These are phyloP conservation scores for Candida quercuum DNA, from an alignment of 805 yeast species.

Conservation along the genomic window DNA sequence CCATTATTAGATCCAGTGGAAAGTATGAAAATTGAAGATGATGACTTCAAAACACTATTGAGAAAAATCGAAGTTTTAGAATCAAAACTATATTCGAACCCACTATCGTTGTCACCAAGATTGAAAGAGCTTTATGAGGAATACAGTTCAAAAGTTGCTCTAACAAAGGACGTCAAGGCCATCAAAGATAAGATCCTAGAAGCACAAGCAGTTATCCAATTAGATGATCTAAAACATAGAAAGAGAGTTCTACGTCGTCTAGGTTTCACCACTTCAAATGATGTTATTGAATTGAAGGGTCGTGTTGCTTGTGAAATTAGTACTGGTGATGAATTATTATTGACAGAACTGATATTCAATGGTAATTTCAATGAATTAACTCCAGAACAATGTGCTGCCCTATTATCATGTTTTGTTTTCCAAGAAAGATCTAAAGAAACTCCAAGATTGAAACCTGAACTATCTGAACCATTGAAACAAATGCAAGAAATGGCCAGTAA, in stretches of 20 bases:
- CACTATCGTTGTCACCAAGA: slow-evolving; percentile 56
- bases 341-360: slow-evolving; percentile 91
- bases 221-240: slow-evolving; percentile 90
- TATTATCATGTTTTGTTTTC: slow-evolving; percentile 92
- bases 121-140: slow-evolving; percentile 57
- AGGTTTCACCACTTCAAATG: slow-evolving; percentile 82
- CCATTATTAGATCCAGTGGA: slow-evolving; percentile 89
- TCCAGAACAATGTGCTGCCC: slow-evolving; percentile 88
- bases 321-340: slow-evolving; percentile 75
- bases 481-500: slow-evolving; percentile 88
- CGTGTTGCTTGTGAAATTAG: slow-evolving; percentile 96
- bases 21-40: slow-evolving; percentile 88
- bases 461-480: slow-evolving; percentile 86
- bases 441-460: slow-evolving; percentile 80
- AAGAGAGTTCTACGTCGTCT: slow-evolving; percentile 89
- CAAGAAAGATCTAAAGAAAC: slow-evolving; percentile 91
- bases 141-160: slow-evolving; percentile 58
- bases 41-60: slow-evolving; percentile 63
- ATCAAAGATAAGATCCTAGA: slow-evolving; percentile 65
- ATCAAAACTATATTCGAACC: slow-evolving; percentile 63
- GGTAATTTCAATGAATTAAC: slow-evolving; percentile 88
- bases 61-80: slow-evolving; percentile 82
- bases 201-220: slow-evolving; percentile 87
- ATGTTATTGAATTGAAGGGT: slow-evolving; percentile 93
- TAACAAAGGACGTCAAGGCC: slow-evolving; percentile 53